Conservation (phyloP, 2,329 filamentous ascomycete species). For the Coleophoma crateriformis region DNA sequence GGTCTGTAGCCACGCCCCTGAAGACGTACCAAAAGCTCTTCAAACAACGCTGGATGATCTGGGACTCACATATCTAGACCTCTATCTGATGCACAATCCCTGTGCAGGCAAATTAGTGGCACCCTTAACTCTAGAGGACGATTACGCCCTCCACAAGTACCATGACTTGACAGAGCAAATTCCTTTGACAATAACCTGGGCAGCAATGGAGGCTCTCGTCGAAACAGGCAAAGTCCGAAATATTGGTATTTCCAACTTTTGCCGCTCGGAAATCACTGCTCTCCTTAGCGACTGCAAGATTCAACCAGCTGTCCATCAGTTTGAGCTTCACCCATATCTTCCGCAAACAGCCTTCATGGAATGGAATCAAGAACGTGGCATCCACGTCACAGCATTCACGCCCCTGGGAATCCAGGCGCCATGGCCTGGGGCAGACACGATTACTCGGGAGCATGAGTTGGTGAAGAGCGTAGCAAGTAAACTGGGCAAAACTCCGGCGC, state of each 20-base stretch:
- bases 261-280: background rate
- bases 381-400: slow-evolving; percentile 27
- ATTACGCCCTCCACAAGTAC: slow-evolving; percentile 45
- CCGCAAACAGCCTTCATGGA: slow-evolving; percentile 14
- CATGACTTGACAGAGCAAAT: too few species aligned
- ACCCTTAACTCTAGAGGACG: slow-evolving; percentile 64
- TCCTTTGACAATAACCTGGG: slow-evolving; percentile 45
- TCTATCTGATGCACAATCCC: slow-evolving; percentile 78
- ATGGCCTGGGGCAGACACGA: slow-evolving; percentile 25
- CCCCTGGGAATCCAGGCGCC: slow-evolving; percentile 25
- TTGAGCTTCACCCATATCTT: slow-evolving; percentile 16
- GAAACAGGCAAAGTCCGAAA: slow-evolving; percentile 48
- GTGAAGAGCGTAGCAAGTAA: slow-evolving; percentile 21
- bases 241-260: slow-evolving; percentile 53
- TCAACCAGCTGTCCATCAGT: slow-evolving; percentile 17
- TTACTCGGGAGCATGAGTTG: slow-evolving; percentile 21
- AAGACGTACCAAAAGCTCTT: slow-evolving; percentile 59
- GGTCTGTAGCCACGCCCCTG: slow-evolving; percentile 59
- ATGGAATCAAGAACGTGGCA: slow-evolving; percentile 18
- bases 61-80: slow-evolving; percentile 71
- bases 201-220: slow-evolving; percentile 62
- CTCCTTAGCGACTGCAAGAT: background rate
- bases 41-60: slow-evolving; percentile 66
- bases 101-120: slow-evolving; percentile 10
- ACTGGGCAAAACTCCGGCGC: slow-evolving; percentile 25